phyloP scores from a whole-genome alignment of 129 eudicot genomes.

The Tagetes patula region DNA sequence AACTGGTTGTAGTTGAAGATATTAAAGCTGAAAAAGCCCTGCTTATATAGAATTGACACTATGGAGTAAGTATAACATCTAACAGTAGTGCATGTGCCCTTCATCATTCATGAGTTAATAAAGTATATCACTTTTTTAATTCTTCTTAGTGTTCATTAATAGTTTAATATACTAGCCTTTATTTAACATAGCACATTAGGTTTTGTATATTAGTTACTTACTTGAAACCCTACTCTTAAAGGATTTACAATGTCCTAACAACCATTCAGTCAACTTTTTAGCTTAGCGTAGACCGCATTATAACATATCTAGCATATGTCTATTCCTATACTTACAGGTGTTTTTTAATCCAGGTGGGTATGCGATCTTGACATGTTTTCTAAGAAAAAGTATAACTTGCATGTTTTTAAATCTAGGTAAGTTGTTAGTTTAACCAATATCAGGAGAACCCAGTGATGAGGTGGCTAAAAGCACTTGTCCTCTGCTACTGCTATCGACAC shows the following conservation, averaged over 20 bases:
- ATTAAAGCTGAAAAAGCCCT: constrained; percentile 21
- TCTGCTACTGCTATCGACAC: too few species aligned
- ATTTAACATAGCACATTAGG: constrained; percentile 7
- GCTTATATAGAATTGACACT: constrained; percentile 17
- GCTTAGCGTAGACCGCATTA: constrained; percentile 17
- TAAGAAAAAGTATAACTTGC: too few species aligned
- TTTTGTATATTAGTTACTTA: not conserved
- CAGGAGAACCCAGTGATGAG: too few species aligned
- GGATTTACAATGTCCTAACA: not conserved
- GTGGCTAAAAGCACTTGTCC: too few species aligned
- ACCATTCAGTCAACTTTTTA: constrained; percentile 8
- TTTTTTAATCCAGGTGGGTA: too few species aligned
- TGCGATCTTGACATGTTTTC: too few species aligned
- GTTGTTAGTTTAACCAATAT: too few species aligned
- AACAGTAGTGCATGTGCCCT: constrained; percentile 30
- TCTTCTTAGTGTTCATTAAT: constrained; percentile 13
- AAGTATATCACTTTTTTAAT: constrained; percentile 18
- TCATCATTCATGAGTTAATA: constrained; percentile 38
- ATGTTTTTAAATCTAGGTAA: too few species aligned
- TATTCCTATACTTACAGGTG: not conserved
- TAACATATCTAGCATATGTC: constrained; percentile 19
- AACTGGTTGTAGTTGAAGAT: constrained; percentile 38
- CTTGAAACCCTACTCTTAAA: constrained; percentile 18
- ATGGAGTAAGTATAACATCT: constrained; percentile 22
- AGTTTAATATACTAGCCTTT: not conserved